A percentile compares a stretch with the other conserved stretches of the same genome.
Conservation (phyloP, 2,329 filamentous ascomycete species). For the Xylariaceae sp. region DNA sequence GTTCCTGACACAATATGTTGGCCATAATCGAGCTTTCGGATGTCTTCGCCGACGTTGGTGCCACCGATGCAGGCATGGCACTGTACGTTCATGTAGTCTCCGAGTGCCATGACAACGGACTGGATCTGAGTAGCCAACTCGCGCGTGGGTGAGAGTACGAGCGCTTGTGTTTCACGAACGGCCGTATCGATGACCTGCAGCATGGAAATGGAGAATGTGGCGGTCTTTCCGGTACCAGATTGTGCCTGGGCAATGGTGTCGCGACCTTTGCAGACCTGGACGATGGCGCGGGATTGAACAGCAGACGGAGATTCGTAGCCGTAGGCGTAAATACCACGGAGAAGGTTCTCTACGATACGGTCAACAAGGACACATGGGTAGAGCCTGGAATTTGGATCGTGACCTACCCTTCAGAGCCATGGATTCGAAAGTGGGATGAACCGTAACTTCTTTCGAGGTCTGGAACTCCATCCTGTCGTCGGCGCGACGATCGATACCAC, state of each 20-base stretch:
- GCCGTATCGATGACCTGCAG: conserved; percentile 94
- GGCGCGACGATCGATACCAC: conserved; percentile 78
- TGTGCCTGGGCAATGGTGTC: conserved; percentile 98
- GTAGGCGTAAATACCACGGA: conserved; percentile 96
- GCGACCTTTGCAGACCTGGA: conserved; percentile 97
- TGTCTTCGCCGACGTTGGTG: conserved; percentile 96
- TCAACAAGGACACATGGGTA: conserved; percentile 4
- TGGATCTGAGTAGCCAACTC: conserved; percentile 98
- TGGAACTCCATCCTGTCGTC: conserved; percentile 98
- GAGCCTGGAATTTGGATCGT: not conserved
- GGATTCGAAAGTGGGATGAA: conserved; percentile 87
- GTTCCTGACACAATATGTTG: conserved; percentile 98
- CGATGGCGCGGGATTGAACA: conserved; percentile 95
- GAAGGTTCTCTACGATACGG: conserved; percentile 68
- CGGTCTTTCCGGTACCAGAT: conserved; percentile 94
- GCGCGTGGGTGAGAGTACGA: conserved; percentile 92
- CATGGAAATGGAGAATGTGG: conserved; percentile 94
- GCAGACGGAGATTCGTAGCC: conserved; percentile 98
- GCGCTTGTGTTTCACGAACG: conserved; percentile 86
- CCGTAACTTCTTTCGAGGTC: conserved; percentile 96
- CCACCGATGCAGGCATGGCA: conserved; percentile 98
- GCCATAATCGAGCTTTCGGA: conserved; percentile 93
- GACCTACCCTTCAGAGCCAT: conserved; percentile 85
- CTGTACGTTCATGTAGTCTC: conserved; percentile 99
- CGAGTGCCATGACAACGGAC: conserved; percentile 98